These are phyloP conservation scores for Nothophoma quercina DNA, from an alignment of 2,329 filamentous ascomycete genomes.

Conservation along the genomic window DNA sequence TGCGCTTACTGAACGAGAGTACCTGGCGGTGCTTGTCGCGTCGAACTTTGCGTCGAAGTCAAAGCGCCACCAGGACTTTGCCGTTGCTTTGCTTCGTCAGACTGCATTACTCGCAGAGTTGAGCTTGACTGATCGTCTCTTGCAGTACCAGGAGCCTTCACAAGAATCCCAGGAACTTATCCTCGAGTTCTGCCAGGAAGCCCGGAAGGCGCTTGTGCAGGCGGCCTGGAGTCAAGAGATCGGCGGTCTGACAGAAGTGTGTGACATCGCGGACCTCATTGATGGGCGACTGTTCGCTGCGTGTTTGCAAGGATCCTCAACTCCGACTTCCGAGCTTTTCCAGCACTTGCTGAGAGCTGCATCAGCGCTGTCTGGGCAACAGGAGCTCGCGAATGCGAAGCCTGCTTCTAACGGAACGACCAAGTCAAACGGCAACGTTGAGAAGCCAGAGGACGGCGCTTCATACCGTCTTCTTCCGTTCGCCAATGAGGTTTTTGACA, in stretches of 20 bases:
- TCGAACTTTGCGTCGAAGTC: constrained; percentile 43
- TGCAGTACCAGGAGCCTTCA: constrained; percentile 40
- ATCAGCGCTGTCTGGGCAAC: constrained; percentile 25
- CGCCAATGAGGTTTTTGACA: constrained; percentile 56
- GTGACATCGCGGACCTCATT: constrained; percentile 63
- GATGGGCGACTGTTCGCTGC: constrained; percentile 59
- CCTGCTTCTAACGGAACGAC: constrained; percentile 3
- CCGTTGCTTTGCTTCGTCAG: constrained; percentile 55
- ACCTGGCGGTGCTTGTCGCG: constrained; percentile 40
- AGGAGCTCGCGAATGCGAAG: constrained; percentile 20
- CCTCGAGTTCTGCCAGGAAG: constrained; percentile 51
- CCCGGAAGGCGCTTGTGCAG: constrained; percentile 49
- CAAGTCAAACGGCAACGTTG: constrained; percentile 3
- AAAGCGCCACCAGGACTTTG: constrained; percentile 39
- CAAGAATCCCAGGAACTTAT: constrained; percentile 43
- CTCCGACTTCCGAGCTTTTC: constrained; percentile 30
- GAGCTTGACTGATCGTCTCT: constrained; percentile 50
- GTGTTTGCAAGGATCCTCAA: constrained; percentile 29
- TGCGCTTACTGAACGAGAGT: constrained; percentile 46
- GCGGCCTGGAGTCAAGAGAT: constrained; percentile 46
- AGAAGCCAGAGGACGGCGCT: constrained; percentile 14
- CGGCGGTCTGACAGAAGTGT: constrained; percentile 29
- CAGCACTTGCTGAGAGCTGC: constrained; percentile 29
- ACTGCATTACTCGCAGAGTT: constrained; percentile 52
- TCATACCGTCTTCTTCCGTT: constrained; percentile 55